Percentiles rank a stretch among this genome's conserved stretches.
These are phyloP conservation scores for Ophidiomyces ophidiicola DNA, from an alignment of 2,329 filamentous ascomycete species.

Conservation along the genomic window DNA sequence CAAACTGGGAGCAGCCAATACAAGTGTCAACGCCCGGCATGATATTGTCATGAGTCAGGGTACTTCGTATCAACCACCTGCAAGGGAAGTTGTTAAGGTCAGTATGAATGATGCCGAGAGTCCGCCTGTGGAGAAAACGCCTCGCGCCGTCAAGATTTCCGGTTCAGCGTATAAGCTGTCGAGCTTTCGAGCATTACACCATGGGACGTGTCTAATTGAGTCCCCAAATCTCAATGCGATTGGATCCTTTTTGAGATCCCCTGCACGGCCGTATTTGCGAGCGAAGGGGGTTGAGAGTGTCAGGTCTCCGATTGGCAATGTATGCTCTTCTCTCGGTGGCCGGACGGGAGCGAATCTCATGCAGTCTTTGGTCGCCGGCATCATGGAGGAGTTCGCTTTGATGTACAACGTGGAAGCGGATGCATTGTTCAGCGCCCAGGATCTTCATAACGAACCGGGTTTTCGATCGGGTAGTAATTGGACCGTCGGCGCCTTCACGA, in stretches of 20 bases:
- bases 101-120: slow-evolving; percentile 35
- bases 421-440: slow-evolving; percentile 24
- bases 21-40: slow-evolving; percentile 75
- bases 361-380: slow-evolving; percentile 39
- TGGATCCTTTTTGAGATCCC: slow-evolving; percentile 60
- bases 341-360: slow-evolving; percentile 39
- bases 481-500: slow-evolving; percentile 40
- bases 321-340: slow-evolving; percentile 43
- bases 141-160: slow-evolving; percentile 60
- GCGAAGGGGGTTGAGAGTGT: slow-evolving; percentile 87
- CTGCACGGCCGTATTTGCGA: slow-evolving; percentile 61
- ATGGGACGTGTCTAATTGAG: slow-evolving; percentile 75
- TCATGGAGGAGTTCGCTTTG: slow-evolving; percentile 51
- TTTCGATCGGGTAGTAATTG: slow-evolving; percentile 25
- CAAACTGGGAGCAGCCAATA: slow-evolving; percentile 35
- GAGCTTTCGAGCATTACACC: slow-evolving; percentile 67
- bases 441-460: slow-evolving; percentile 26
- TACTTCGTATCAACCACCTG: slow-evolving; percentile 16
- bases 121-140: slow-evolving; percentile 27
- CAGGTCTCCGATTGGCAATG: slow-evolving; percentile 69
- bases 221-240: slow-evolving; percentile 64
- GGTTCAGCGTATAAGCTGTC: slow-evolving; percentile 94
- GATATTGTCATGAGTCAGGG: slow-evolving; percentile 69
- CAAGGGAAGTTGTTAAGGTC: slow-evolving; percentile 13
- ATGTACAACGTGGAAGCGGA: slow-evolving; percentile 48